Base-by-base conservation (phyloP, 2,329 filamentous ascomycete species). In the Lasiodiplodia sp. region DNA sequence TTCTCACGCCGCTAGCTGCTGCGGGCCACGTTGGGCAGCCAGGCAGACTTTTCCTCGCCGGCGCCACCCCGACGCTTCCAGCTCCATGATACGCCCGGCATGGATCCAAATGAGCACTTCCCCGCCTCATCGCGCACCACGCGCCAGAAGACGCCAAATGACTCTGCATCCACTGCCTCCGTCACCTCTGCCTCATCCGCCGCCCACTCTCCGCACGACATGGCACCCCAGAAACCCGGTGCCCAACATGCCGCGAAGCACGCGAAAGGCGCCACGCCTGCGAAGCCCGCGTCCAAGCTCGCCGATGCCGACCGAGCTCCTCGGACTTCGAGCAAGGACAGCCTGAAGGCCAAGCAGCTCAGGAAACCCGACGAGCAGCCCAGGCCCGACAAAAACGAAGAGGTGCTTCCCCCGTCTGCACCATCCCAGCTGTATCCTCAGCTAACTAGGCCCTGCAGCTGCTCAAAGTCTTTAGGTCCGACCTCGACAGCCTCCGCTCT, bases 401-500 rank as follows among this genome's bases (percentile, higher is more conserved):
- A 80, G 75, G 79, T 79, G 60, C 70, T 67, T 12, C 49, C 14
- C n/a, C 40, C 62, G 40, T 25, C 53, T 21, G n/a, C 31, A 18
- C 12, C 2, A 8, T n/a, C 18, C 23, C n/a, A n/a, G 12, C 49
- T 21, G 25, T 66, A 44, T n/a, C 14, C 40, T 21, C 56, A 31
- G 68, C 77, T 78, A 72, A 79, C 71, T 60, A 34, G 57, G 12
- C 21, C 52, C 18, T n/a, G 66, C 74, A 81, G 79, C 77, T 81
- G 68, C 76, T 82, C 52, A 78, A 78, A 69, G 70, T 73, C n/a
- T 73, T 81, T 66, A 75, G 73, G 70, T 71, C 81, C 56, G 88
- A 91, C 76, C 84, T 92, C 56, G 85, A 89, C 72, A 84, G 86
- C 72, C 86, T 92, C 70, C 85, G 88, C 71, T 80, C 79, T 37